Base-by-base conservation (phyloP, 352 stramenopile genomes). In the Phytopythium ostracodes region DNA sequence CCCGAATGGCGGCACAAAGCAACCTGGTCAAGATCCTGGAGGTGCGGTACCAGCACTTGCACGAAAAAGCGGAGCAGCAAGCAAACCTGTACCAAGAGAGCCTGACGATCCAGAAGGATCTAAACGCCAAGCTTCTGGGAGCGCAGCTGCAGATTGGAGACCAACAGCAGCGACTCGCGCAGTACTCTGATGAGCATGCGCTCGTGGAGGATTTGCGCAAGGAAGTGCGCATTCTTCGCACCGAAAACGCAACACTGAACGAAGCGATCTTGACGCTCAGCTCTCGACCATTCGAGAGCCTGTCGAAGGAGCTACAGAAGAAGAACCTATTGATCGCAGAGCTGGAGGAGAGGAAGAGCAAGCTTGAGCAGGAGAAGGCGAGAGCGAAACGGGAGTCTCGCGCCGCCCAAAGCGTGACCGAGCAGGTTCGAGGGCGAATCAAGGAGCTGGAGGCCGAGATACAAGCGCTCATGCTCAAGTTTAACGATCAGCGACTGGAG, bases 11-110 rank as follows among this genome's bases (percentile, higher is more conserved):
- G 29, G 64, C 79, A 17, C 70, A 75, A 18, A 58, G 72, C 10
- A 77, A 76, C 11, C 73, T 87, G 35, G 66, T 88, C 44, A 70
- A 76, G 14, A 57, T 89, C 9, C 58, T 91, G 10, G 77, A 91
- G 59, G 71, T 75, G 11, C 77, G 77, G 18, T 89, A 81, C 38
- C 55, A 73, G 10, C 70, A 77, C 36, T 52, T 91, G 0, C 59
- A 88, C 27, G 43, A 70, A 12, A 84, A 83, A 31, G 43, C 68
- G 1, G 65, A 67, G 43, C 56, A 63, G 46, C 77, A 84, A 62
- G 40, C 65, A 12, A n/a, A 60, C 5, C 47, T 89, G 1, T 81
- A 88, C 46, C 56, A 72, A 29, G 66, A 86, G 44, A 82, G 50
- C 10, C 46, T 74, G 2, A 55, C 24, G 18, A 66, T 64, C 10